phyloP scores from a whole-genome alignment of 2,329 filamentous ascomycete genomes.

The Ambrosiella xylebori region DNA sequence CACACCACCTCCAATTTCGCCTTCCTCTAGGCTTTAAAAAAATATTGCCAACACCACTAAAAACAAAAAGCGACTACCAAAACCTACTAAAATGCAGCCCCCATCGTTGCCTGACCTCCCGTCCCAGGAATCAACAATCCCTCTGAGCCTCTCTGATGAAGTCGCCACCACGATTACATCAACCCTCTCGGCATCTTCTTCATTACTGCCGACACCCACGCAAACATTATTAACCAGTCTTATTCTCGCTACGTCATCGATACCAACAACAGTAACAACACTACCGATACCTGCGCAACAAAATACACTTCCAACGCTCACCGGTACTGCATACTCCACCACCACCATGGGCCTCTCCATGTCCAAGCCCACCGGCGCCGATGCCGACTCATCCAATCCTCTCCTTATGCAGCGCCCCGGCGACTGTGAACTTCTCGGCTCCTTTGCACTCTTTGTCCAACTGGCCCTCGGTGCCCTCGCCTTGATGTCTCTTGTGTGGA shows the following conservation, averaged over 20 bases:
- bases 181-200: not conserved
- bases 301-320: slow-evolving; percentile 9
- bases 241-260: not conserved
- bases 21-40: too few relatives aligned
- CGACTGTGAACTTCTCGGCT: slow-evolving; percentile 74
- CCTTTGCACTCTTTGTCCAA: slow-evolving; percentile 84
- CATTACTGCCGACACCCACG: not conserved
- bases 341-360: slow-evolving; percentile 17
- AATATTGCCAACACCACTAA: not conserved
- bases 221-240: not conserved
- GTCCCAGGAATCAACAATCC: slow-evolving; percentile 1
- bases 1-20: too few relatives aligned
- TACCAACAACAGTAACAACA: not conserved
- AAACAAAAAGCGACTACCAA: not conserved
- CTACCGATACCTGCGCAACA: not conserved
- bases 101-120: slow-evolving; percentile 1
- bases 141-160: slow-evolving; percentile 5
- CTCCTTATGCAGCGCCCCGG: slow-evolving; percentile 24
- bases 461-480: slow-evolving; percentile 70
- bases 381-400: slow-evolving; percentile 16
- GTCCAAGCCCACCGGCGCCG: slow-evolving; percentile 17
- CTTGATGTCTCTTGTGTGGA: slow-evolving; percentile 73
- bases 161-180: slow-evolving; percentile 1
- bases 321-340: not conserved
- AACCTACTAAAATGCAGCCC: slow-evolving; percentile 7